phyloP scores from a whole-genome alignment of 495 filamentous ascomycete species.

The Neurospora intermedia region DNA sequence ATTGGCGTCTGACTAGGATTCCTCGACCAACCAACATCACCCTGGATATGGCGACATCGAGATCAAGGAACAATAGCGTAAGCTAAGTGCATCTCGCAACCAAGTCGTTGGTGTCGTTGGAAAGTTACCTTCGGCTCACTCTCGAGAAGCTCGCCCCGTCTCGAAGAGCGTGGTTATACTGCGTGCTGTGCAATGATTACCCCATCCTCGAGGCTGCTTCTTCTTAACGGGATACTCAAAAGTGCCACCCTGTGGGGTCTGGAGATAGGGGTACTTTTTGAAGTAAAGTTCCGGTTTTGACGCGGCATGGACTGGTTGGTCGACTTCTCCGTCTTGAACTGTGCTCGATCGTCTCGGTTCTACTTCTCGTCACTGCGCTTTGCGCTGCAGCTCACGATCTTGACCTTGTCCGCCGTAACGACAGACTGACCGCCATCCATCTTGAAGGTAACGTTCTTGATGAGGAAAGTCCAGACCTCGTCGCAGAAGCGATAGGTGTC shows the following conservation, averaged over 20 bases:
- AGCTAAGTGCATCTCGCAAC: background rate
- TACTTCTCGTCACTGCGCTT: constrained; percentile 68
- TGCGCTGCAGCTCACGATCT: constrained; percentile 93
- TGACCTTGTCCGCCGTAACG: constrained; percentile 64
- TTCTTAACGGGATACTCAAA: background rate
- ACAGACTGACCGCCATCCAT: constrained; percentile 63
- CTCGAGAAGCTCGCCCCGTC: background rate
- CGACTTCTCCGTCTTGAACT: background rate
- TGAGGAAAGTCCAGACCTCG: constrained; percentile 99
- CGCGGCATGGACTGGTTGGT: background rate
- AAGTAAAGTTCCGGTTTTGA: background rate
- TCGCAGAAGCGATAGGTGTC: constrained; percentile 99
- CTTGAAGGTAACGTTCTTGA: constrained; percentile 97
- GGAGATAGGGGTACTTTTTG: background rate
- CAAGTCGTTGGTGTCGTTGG: background rate
- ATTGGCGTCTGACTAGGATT: too few species aligned
- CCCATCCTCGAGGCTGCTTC: background rate
- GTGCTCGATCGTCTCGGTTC: background rate
- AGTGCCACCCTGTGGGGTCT: background rate
- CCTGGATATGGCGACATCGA: too few species aligned
- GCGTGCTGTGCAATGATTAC: background rate
- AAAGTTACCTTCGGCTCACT: background rate
- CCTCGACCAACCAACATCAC: too few species aligned
- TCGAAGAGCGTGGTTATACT: background rate
- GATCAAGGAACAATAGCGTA: background rate